Evolutionary conservation across 2,329 filamentous ascomycete genomes (phyloP).

Genomic region (Nemania abortiva): DNA sequence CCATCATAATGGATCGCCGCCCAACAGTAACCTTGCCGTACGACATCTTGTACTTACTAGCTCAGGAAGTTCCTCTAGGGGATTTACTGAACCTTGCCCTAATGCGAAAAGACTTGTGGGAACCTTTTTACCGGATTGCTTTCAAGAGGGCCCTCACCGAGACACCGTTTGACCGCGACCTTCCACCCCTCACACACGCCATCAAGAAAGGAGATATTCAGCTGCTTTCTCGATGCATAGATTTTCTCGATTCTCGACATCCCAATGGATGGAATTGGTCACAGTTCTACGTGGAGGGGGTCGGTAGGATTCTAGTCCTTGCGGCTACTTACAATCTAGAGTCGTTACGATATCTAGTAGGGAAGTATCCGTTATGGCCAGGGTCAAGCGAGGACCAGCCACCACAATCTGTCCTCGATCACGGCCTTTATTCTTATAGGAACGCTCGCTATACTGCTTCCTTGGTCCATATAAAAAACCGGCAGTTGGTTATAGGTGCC

Average conservation of each 20-base stretch:
- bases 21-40: not conserved
- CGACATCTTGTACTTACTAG: not conserved
- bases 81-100: slow-evolving; percentile 9
- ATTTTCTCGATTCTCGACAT: slow-evolving; percentile 3
- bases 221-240: not conserved
- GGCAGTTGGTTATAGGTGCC: slow-evolving; percentile 2
- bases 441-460: not conserved
- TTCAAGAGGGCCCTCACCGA: slow-evolving; percentile 9
- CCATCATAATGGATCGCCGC: not conserved
- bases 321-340: slow-evolving; percentile 14
- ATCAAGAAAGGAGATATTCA: slow-evolving; percentile 11
- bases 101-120: not conserved
- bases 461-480: not conserved
- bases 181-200: slow-evolving; percentile 7
- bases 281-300: not conserved
- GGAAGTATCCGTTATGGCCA: slow-evolving; percentile 12
- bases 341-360: slow-evolving; percentile 1
- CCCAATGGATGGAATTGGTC: slow-evolving; percentile 19
- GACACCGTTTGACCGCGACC: not conserved
- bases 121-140: not conserved
- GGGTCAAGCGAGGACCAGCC: not conserved
- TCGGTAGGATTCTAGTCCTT: not conserved
- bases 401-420: not conserved
- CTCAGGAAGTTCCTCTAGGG: not conserved
- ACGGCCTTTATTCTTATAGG: not conserved